Percentiles rank a stretch among this genome's conserved stretches.
Conservation (phyloP, 2,329 filamentous ascomycete species). For the Aspergillus cejpii region DNA sequence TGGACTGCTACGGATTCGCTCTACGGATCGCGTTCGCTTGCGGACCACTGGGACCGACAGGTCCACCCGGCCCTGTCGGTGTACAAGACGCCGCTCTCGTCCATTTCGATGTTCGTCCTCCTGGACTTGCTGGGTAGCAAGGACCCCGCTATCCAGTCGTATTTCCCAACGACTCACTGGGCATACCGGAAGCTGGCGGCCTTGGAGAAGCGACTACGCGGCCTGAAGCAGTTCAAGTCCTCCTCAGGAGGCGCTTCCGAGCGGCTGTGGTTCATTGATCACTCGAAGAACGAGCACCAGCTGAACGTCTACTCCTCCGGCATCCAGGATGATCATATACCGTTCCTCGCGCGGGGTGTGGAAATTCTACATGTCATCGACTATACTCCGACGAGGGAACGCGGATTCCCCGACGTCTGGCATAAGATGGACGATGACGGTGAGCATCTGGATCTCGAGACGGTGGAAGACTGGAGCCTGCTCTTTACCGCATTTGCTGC, state of each 20-base stretch:
- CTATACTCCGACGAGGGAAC: constrained; percentile 41
- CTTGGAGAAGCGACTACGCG: constrained; percentile 67
- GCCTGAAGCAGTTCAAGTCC: constrained; percentile 60
- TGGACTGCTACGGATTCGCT: constrained; percentile 81
- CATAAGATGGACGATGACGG: constrained; percentile 78
- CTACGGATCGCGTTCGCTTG: constrained; percentile 79
- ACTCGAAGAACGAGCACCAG: constrained; percentile 46
- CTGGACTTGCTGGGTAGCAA: constrained; percentile 75
- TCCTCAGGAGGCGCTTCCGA: constrained; percentile 29
- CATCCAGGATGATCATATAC: constrained; percentile 82
- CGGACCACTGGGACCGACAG: constrained; percentile 69
- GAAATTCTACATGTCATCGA: constrained; percentile 87
- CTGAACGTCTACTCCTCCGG: constrained; percentile 44
- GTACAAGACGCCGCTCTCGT: constrained; percentile 65
- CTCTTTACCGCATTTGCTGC: constrained; percentile 77
- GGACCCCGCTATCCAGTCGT: constrained; percentile 68
- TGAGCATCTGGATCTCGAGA: constrained; percentile 71
- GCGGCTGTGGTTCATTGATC: constrained; percentile 60
- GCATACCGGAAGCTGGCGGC: constrained; percentile 71
- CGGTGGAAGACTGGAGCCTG: constrained; percentile 78
- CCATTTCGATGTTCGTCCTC: constrained; percentile 85
- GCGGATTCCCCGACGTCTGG: constrained; percentile 71
- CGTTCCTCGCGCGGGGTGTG: constrained; percentile 80
- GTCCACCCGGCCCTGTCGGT: constrained; percentile 65
- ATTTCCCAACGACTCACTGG: constrained; percentile 89